Percentiles rank a stretch among this genome's conserved stretches.
phyloP scores from a whole-genome alignment of 2,329 filamentous ascomycete species.

The Penicillium hordei region DNA sequence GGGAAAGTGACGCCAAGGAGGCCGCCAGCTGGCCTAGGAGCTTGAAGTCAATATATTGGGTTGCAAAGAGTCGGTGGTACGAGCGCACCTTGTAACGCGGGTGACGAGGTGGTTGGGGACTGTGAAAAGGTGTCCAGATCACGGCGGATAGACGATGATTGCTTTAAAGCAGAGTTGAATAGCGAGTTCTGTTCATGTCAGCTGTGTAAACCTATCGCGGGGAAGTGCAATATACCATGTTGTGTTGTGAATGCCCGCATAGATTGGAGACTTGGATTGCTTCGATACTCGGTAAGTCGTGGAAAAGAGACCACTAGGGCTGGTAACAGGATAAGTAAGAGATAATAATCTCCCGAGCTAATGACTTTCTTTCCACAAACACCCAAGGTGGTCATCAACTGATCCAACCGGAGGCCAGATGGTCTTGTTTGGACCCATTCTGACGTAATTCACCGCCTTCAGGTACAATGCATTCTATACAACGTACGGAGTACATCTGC shows the following conservation, averaged over 20 bases:
- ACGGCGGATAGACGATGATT: slow-evolving; percentile 74
- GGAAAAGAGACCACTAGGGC: neutral
- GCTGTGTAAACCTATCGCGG: neutral
- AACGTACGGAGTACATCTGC: neutral
- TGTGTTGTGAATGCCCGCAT: slow-evolving; percentile 14
- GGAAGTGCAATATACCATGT: slow-evolving; percentile 10
- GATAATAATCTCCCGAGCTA: neutral
- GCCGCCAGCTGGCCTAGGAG: slow-evolving; percentile 68
- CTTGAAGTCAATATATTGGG: slow-evolving; percentile 34
- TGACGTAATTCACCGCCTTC: slow-evolving; percentile 40
- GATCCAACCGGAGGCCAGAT: slow-evolving; percentile 31
- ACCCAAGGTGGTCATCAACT: neutral
- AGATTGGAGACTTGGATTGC: neutral
- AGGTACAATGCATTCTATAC: neutral
- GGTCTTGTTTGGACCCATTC: slow-evolving; percentile 32
- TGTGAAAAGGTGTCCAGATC: slow-evolving; percentile 72
- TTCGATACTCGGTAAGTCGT: neutral
- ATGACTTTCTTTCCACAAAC: neutral
- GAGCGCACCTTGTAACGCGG: slow-evolving; percentile 58
- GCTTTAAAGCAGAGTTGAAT: slow-evolving; percentile 82
- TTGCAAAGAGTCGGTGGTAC: neutral
- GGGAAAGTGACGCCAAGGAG: slow-evolving; percentile 76
- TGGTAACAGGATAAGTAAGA: neutral
- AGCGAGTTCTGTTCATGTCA: slow-evolving; percentile 64
- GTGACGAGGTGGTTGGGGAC: slow-evolving; percentile 56